Evolutionary conservation across 148 eudicot species (phyloP), one percentile per base, ranked within the genome.

Genomic region (Simmondsia chinensis): DNA sequence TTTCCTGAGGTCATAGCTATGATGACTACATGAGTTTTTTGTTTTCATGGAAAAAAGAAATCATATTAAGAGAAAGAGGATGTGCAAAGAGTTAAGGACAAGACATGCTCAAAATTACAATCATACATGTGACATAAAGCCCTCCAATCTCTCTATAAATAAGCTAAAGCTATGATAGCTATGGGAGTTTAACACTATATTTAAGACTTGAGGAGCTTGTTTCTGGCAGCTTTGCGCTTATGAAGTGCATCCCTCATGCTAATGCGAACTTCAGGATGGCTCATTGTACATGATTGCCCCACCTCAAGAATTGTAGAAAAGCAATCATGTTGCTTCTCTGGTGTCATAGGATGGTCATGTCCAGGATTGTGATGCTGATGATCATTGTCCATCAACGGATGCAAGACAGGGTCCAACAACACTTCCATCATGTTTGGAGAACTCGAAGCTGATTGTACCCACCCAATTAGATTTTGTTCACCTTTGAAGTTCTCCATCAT

Each of bases 221-320:
- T 45, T 54, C 48, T 43, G 19, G 39, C 41, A 44, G 39, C 38
- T 55, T 66, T 60, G 33, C 75, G 71, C 28, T 50, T 66, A 22
- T 32, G 36, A 13, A 75, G 76, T 50, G 74, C 82, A 46, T 75
- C 70, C 24, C 43, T 56, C 37, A 75, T 63, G 52, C 42, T 48
- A 17, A 63, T 62, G 58, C 87, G 72, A 15, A 18, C 61, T 12
- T 48, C 63, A 16, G 80, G 74, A 9, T 42, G 65, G 39, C 54
- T 63, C 20, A 29, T 61, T n/a, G 69, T 57, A 45, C 87, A 79
- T 22, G 73, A 56, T 7, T 74, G 57, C 14, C 73, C 76, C 33
- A 75, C 55, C 45, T 68, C 71, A 11, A 79, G 39, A 45, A 72
- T 43, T 2, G 30, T 37, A 6, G 31, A 10, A 20, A 53, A 39